A percentile compares a stretch with the other conserved stretches of the same genome.
These are phyloP conservation scores for Yamadazyma spencermartinsiae DNA, from an alignment of 1,139 yeast species.

Conservation along the genomic window DNA sequence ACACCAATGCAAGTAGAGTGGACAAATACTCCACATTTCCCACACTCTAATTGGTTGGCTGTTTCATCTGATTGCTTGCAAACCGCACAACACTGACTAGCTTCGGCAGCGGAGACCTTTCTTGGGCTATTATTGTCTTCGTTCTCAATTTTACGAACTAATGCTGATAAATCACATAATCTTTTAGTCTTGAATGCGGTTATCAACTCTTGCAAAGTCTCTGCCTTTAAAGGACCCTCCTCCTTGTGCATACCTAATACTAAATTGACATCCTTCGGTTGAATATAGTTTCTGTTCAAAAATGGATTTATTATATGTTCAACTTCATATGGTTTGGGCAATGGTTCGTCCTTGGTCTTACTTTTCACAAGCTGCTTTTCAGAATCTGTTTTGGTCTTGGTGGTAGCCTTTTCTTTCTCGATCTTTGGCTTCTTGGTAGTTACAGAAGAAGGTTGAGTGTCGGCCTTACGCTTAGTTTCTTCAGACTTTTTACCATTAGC, in stretches of 20 bases:
- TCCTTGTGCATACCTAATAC: background rate
- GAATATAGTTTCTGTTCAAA: slow-evolving; percentile 19
- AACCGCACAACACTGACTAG: slow-evolving; percentile 39
- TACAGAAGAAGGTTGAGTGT: background rate
- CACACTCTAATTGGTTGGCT: slow-evolving; percentile 53
- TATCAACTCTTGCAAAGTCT: slow-evolving; percentile 1
- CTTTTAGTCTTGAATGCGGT: slow-evolving; percentile 6
- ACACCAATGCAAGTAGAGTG: slow-evolving; percentile 73
- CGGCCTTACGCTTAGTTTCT: slow-evolving; percentile 5
- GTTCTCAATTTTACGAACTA: slow-evolving; percentile 1
- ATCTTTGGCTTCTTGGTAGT: slow-evolving; percentile 7
- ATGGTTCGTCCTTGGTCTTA: background rate
- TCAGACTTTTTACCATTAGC: slow-evolving; percentile 4
- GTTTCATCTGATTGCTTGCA: slow-evolving; percentile 24
- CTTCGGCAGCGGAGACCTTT: background rate
- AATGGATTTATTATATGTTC: slow-evolving; percentile 20
- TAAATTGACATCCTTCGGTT: slow-evolving; percentile 17
- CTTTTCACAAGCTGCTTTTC: slow-evolving; percentile 3
- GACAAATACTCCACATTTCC: slow-evolving; percentile 68
- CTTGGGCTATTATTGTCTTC: too few species aligned
- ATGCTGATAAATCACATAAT: slow-evolving; percentile 21
- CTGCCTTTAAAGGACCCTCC: background rate
- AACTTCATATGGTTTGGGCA: slow-evolving; percentile 4
- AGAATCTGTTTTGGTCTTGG: slow-evolving; percentile 2
- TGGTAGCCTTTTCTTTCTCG: slow-evolving; percentile 1